Evolutionary conservation across 768 basidiomycete species (phyloP).

Genomic region (Crassisporium funariophilum): DNA sequence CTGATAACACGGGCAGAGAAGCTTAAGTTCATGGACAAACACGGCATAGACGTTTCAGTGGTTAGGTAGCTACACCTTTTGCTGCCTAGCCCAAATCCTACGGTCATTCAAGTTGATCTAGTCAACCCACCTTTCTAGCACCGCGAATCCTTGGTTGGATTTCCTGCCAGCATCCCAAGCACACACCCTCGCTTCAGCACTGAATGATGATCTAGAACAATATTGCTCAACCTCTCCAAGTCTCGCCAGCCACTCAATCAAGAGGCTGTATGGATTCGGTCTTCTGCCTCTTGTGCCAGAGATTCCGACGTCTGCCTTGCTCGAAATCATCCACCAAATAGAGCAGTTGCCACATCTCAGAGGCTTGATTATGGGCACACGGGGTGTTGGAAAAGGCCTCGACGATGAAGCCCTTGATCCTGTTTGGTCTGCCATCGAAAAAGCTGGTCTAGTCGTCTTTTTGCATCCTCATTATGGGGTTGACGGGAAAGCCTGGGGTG

Average conservation of each 20-base stretch:
- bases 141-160: constrained; percentile 92
- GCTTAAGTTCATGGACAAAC: constrained; percentile 81
- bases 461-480: constrained; percentile 89
- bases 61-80: constrained; percentile 56
- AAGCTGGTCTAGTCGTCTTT: constrained; percentile 74
- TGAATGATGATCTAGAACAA: constrained; percentile 77
- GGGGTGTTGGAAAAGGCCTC: constrained; percentile 75
- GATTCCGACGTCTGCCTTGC: constrained; percentile 53
- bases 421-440: constrained; percentile 78
- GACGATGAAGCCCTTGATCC: constrained; percentile 80
- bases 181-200: constrained; percentile 59
- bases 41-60: constrained; percentile 78
- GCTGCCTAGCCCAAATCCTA: not conserved
- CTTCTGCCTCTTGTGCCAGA: constrained; percentile 80
- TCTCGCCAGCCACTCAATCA: constrained; percentile 39
- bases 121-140: constrained; percentile 50
- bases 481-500: constrained; percentile 72
- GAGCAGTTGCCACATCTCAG: constrained; percentile 64
- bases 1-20: constrained; percentile 42
- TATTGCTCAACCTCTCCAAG: constrained; percentile 73
- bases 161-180: constrained; percentile 76
- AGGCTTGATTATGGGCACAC: constrained; percentile 81
- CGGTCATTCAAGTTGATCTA: constrained; percentile 6
- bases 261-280: constrained; percentile 82
- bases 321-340: constrained; percentile 71